Conservation (phyloP, 306 rosid species). For the Medicago arabica region DNA sequence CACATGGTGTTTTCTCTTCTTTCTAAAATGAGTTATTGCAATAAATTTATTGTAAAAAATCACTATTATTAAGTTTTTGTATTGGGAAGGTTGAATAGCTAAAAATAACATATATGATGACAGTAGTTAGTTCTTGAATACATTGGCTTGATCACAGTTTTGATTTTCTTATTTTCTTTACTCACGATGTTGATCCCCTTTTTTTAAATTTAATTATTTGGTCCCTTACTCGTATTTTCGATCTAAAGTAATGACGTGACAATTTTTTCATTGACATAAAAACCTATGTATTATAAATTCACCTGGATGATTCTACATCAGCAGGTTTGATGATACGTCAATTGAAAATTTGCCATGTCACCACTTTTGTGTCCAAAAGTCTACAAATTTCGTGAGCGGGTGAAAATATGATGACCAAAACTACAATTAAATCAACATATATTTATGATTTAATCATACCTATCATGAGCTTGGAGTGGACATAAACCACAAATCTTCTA, state of each 20-base stretch:
- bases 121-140: no score
- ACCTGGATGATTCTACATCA: not conserved
- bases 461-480: slow-evolving; percentile 96
- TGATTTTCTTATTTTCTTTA: no score
- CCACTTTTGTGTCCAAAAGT: not conserved
- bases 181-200: no score
- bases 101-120: not conserved
- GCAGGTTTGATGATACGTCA: not conserved
- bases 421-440: not conserved
- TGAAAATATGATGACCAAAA: not conserved
- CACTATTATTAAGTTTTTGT: no score
- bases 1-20: not conserved
- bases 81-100: not conserved
- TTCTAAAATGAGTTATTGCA: no score
- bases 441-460: slow-evolving; percentile 56
- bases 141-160: no score
- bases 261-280: not conserved
- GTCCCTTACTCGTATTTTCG: no score
- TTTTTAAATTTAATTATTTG: no score
- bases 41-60: no score
- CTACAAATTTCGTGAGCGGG: not conserved
- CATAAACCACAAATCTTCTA: slow-evolving; percentile 96
- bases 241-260: not conserved
- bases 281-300: not conserved
- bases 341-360: not conserved